Percentiles rank a stretch among this genome's conserved stretches.
These are phyloP conservation scores for Bodo saltans DNA, from an alignment of 78 protist species.

Conservation along the genomic window DNA sequence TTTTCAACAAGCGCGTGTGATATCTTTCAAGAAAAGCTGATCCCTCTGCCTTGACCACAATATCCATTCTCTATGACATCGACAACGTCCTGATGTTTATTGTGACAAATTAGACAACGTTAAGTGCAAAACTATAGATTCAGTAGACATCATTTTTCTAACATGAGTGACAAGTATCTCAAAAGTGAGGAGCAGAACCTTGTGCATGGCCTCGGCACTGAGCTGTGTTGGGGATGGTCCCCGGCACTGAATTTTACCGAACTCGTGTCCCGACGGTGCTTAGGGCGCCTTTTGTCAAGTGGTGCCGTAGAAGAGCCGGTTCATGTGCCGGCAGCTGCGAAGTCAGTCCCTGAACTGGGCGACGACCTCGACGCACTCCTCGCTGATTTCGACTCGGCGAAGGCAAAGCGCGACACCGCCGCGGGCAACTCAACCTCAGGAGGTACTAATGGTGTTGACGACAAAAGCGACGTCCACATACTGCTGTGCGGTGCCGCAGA, in stretches of 20 bases:
- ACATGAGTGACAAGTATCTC: not conserved
- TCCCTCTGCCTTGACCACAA: too few relatives aligned
- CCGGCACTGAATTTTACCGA: not conserved
- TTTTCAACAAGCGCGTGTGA: too few relatives aligned
- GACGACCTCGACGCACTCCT: too few relatives aligned
- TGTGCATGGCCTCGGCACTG: slow-evolving; percentile 11
- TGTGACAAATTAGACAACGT: too few relatives aligned
- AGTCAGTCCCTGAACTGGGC: not conserved
- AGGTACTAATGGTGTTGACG: not conserved
- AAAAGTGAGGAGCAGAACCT: not conserved
- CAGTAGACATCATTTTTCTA: too few relatives aligned
- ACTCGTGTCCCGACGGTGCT: not conserved
- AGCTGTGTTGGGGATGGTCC: slow-evolving; percentile 15
- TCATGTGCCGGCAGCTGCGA: not conserved
- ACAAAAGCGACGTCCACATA: not conserved
- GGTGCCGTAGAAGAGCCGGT: slow-evolving; percentile 24
- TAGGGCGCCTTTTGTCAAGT: not conserved
- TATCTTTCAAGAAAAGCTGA: too few relatives aligned
- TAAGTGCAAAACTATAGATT: too few relatives aligned
- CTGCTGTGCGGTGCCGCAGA: not conserved
- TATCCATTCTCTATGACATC: too few relatives aligned
- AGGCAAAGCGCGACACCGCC: not conserved
- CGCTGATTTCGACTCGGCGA: too few relatives aligned
- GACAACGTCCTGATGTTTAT: not conserved
- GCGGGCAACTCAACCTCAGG: not conserved